A percentile compares a stretch with the other conserved stretches of the same genome.
These are phyloP conservation scores for Ceratocystis eucalypticola DNA, from an alignment of 2,329 filamentous ascomycete species.

Conservation along the genomic window DNA sequence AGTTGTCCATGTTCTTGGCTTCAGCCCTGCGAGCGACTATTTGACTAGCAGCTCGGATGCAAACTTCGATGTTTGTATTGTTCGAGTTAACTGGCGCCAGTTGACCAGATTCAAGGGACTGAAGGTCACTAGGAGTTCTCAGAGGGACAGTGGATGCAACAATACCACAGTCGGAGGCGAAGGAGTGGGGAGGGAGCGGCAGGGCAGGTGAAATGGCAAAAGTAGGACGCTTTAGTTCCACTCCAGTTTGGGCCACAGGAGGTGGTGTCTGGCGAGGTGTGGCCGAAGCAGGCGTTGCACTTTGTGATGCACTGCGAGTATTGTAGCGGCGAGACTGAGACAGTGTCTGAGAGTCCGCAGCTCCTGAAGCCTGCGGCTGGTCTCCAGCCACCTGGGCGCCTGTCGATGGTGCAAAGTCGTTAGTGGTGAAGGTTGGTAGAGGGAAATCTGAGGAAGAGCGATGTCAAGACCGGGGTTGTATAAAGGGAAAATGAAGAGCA, in stretches of 20 bases:
- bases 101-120: not conserved
- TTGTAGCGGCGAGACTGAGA: not conserved
- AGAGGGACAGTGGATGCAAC: not conserved
- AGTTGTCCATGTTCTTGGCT: not conserved
- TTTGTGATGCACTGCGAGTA: not conserved
- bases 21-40: too few relatives aligned
- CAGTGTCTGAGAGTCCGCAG: not conserved
- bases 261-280: not conserved
- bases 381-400: not conserved
- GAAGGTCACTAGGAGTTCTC: not conserved
- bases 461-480: not conserved
- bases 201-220: too few relatives aligned
- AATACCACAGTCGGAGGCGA: not conserved
- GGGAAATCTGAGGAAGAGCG: not conserved
- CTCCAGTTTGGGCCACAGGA: too few relatives aligned
- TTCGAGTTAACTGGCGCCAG: not conserved
- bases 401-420: not conserved
- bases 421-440: not conserved
- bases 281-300: not conserved
- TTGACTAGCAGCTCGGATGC: not conserved
- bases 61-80: slow-evolving; percentile 1
- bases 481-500: not conserved
- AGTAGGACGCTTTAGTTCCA: too few relatives aligned
- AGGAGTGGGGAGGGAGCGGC: not conserved
- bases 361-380: not conserved